These are phyloP conservation scores for Sechiopsis laciniata DNA, from an alignment of 306 rosid species.

Conservation along the genomic window DNA sequence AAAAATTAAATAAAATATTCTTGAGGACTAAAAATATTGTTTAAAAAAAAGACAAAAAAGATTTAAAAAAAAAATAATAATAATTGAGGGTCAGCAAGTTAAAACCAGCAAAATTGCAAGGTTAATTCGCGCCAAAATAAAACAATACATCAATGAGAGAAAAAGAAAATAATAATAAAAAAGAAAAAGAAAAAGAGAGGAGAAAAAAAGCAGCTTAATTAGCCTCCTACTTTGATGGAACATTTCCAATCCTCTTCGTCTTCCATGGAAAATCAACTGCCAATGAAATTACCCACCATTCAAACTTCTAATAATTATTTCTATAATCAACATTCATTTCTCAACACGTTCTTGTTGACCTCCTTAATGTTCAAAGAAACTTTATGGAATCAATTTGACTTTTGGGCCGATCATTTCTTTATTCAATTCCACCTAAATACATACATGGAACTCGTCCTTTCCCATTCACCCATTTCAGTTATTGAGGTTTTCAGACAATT, in stretches of 20 bases:
- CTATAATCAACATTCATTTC: background rate
- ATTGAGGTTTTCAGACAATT: background rate
- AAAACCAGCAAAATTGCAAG: no score
- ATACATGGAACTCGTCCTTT: slow-evolving; percentile 1
- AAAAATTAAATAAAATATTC: no score
- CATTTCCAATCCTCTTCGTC: slow-evolving; percentile 9
- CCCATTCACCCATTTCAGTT: background rate
- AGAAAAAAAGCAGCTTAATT: slow-evolving; percentile 3
- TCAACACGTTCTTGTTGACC: background rate
- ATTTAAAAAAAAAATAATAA: no score
- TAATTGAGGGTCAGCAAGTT: no score
- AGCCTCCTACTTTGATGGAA: slow-evolving; percentile 20
- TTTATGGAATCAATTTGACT: background rate
- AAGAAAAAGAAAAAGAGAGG: background rate
- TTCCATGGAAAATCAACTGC: slow-evolving; percentile 17
- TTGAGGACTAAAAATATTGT: no score
- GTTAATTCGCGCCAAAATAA: no score
- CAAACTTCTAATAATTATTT: background rate
- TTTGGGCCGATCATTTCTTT: background rate
- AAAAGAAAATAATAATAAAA: background rate
- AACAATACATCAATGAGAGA: background rate
- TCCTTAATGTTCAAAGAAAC: background rate
- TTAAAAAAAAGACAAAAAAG: no score
- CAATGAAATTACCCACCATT: background rate
- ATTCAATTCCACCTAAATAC: background rate